These are phyloP conservation scores for Penicillium samsonianum DNA, from an alignment of 495 filamentous ascomycete genomes.

Conservation along the genomic window DNA sequence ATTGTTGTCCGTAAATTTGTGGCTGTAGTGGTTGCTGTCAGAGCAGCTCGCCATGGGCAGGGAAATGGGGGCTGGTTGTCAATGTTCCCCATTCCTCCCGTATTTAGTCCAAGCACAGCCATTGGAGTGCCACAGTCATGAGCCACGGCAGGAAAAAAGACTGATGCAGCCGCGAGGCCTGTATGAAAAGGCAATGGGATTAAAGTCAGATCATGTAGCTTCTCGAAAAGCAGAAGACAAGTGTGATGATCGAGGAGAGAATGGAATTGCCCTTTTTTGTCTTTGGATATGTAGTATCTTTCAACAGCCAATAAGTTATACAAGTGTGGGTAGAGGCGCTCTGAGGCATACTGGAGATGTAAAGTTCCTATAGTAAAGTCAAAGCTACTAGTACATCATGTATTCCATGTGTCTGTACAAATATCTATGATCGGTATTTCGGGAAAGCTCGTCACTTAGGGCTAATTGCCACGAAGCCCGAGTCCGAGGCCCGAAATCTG, in stretches of 20 bases:
- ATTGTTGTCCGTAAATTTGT: too few relatives aligned
- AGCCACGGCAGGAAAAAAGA: too few relatives aligned
- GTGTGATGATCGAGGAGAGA: not conserved
- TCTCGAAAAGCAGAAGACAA: not conserved
- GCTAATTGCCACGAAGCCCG: not conserved
- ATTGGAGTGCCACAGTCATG: too few relatives aligned
- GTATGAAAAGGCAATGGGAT: too few relatives aligned
- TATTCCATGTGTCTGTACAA: not conserved
- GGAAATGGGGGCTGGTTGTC: not conserved
- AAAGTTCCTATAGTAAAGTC: not conserved
- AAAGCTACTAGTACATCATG: too few relatives aligned
- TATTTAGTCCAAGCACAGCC: too few relatives aligned
- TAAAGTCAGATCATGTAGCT: not conserved
- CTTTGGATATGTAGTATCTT: not conserved
- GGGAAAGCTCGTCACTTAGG: not conserved
- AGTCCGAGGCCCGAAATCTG: not conserved
- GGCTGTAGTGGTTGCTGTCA: too few relatives aligned
- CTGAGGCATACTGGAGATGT: not conserved
- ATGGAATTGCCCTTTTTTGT: not conserved
- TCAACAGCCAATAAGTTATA: not conserved
- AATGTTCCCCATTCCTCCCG: too few relatives aligned
- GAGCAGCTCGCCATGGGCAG: too few relatives aligned
- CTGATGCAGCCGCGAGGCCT: too few relatives aligned
- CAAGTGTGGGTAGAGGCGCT: not conserved
- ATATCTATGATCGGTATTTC: not conserved